Conservation (phyloP, 2,329 filamentous ascomycete genomes). For the Remersonia thermophila region DNA sequence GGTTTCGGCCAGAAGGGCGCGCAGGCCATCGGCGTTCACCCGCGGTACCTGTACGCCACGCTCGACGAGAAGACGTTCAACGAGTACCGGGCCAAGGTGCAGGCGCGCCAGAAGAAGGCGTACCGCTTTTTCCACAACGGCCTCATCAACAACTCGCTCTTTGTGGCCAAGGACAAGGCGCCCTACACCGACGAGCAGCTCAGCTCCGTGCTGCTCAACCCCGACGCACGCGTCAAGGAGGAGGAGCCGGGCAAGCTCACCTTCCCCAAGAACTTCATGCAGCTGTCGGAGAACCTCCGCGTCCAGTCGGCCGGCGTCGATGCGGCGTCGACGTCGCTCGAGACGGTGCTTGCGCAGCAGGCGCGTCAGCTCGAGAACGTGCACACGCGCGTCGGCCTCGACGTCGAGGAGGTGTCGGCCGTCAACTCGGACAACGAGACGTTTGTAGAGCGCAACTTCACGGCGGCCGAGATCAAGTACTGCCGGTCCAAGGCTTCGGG, state of each 20-base stretch:
- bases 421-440: slow-evolving; percentile 91
- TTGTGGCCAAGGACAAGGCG: slow-evolving; percentile 84
- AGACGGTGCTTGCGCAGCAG: slow-evolving; percentile 65
- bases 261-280: slow-evolving; percentile 59
- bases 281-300: slow-evolving; percentile 40
- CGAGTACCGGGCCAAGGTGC: slow-evolving; percentile 77
- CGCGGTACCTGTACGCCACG: slow-evolving; percentile 90
- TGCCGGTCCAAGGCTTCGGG: slow-evolving; percentile 53
- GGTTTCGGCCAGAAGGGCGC: slow-evolving; percentile 99
- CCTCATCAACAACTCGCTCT: slow-evolving; percentile 94
- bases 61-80: slow-evolving; percentile 76
- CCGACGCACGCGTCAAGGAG: slow-evolving; percentile 68
- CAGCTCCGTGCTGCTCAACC: slow-evolving; percentile 83
- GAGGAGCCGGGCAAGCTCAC: slow-evolving; percentile 74
- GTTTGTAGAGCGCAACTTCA: slow-evolving; percentile 93
- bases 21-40: slow-evolving; percentile 92
- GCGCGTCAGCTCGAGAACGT: slow-evolving; percentile 50
- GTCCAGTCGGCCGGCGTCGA: slow-evolving; percentile 31
- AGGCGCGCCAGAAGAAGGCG: slow-evolving; percentile 91
- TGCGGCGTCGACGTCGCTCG: slow-evolving; percentile 44
- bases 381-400: slow-evolving; percentile 78
- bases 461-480: slow-evolving; percentile 68
- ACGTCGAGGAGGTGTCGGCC: slow-evolving; percentile 77
- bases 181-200: slow-evolving; percentile 86
- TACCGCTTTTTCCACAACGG: slow-evolving; percentile 99